Evolutionary conservation across 2,329 filamentous ascomycete genomes (phyloP), one percentile per base, ranked within the genome.

Genomic region (Colletotrichum tabaci): DNA sequence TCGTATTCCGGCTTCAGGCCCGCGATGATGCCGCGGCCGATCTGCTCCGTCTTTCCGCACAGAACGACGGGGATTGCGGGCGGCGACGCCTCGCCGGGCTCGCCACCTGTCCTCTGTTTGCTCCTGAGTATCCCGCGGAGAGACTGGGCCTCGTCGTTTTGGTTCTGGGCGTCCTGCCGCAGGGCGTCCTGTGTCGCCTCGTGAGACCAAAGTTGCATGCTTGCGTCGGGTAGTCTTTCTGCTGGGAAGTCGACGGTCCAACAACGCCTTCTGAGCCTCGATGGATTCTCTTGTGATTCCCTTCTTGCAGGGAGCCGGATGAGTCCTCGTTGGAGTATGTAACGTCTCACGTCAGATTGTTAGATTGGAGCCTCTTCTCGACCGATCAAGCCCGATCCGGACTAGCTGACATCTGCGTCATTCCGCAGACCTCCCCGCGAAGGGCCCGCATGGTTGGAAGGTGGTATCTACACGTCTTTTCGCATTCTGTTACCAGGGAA

Each of bases 1-100:
- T 78, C 76, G 30, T 75, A 77, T 35, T 78, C 76, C 4, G 77
- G 77, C 61, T 74, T 76, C 35, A 78, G 62, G 23, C 74, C 74
- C 26, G 69, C 69, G 35, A 78, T 76, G 46, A 78, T 75, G 21
- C 66, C 61, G 13, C 55, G 49, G 15, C 77, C 77, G 30, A 78
- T 74, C 10, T 61, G 40, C 57, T 78, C 77, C 3, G 68, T 73
- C 61, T 76, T 73, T 12, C 77, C 77, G 46, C 76, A 78, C 30
- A 77, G 38, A n/a, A 76, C 71, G 44, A 78, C 65, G 2, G 77
- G 77, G 6, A 73, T 67, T 26, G 58, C 35, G 10, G 18, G 21
- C 8, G 61, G 18, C 2, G 16, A 52, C 8, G 21, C 2, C 30
- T 16, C 16, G 15, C 10, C 35, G 16, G n/a, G 30, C 9, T 40